These are phyloP conservation scores for Penicillium griseofulvum DNA, from an alignment of 2,329 filamentous ascomycete species.

Conservation along the genomic window DNA sequence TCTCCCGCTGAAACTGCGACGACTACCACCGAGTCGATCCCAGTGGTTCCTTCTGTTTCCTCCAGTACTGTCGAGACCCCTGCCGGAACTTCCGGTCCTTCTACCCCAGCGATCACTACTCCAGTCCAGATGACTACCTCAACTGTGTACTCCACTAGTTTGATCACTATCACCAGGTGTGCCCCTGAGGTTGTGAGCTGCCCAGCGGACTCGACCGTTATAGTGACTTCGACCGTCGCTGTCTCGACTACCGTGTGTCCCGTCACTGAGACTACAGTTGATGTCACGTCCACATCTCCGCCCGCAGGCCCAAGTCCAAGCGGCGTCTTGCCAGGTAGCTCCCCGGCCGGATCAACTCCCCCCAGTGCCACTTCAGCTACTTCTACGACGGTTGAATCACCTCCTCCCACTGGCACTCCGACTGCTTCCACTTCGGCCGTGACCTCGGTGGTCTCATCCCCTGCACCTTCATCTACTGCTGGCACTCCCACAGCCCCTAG, in stretches of 20 bases:
- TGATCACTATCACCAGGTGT: constrained; percentile 41
- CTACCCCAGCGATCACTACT: background rate
- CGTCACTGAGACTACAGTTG: constrained; percentile 31
- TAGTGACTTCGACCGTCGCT: constrained; percentile 56
- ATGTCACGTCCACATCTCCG: background rate
- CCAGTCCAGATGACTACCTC: constrained; percentile 30
- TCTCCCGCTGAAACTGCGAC: background rate
- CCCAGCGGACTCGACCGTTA: constrained; percentile 49
- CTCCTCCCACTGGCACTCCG: background rate
- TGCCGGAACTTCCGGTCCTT: background rate
- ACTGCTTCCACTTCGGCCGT: background rate
- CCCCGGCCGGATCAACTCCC: background rate
- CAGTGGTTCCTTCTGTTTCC: background rate
- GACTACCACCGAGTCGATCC: too few relatives aligned
- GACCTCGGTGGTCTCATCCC: background rate
- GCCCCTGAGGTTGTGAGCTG: constrained; percentile 47
- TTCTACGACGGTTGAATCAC: background rate
- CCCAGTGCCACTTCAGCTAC: background rate
- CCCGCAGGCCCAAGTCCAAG: background rate
- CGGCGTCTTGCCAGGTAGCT: background rate
- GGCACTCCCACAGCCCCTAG: background rate
- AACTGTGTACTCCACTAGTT: constrained; percentile 37
- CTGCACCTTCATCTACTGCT: background rate
- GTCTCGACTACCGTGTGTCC: constrained; percentile 62
- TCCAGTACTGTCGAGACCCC: background rate